phyloP scores from a whole-genome alignment of 2,329 filamentous ascomycete genomes.

The Elsinoe necatrix region DNA sequence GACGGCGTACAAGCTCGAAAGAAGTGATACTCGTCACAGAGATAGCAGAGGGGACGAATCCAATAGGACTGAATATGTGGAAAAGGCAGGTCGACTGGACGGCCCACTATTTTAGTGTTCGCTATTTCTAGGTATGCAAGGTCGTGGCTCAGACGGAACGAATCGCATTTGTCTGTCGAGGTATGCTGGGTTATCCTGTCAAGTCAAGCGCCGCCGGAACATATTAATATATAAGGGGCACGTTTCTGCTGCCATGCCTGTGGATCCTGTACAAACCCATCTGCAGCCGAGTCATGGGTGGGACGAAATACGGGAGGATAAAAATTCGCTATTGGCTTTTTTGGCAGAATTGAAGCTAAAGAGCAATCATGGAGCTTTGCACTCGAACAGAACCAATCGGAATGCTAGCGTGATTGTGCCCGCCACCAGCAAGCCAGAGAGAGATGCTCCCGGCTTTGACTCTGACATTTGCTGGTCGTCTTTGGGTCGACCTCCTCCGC shows the following conservation, averaged over 20 bases:
- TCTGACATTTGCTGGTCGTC: not conserved
- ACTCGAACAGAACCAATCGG: not conserved
- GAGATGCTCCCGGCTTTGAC: conserved; percentile 3
- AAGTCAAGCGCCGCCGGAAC: not conserved
- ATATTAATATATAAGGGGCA: not conserved
- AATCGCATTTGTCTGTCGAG: not conserved
- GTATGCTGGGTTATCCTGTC: not conserved
- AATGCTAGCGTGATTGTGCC: not conserved
- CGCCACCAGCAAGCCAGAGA: not conserved
- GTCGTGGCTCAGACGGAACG: not conserved
- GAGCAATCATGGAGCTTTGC: conserved; percentile 10
- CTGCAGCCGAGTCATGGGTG: not conserved
- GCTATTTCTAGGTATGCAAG: conserved; percentile 5
- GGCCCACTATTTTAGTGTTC: conserved; percentile 2
- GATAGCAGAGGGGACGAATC: not conserved
- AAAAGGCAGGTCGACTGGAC: not conserved
- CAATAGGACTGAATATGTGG: not conserved
- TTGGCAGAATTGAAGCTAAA: conserved; percentile 11
- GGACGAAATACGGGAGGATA: not conserved
- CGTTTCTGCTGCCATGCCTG: not conserved
- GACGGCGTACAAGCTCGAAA: not conserved
- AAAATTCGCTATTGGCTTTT: conserved; percentile 11
- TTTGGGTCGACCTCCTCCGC: not conserved
- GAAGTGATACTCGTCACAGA: not conserved
- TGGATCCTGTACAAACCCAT: not conserved